Base-by-base conservation (phyloP, 805 yeast species). In the Teunomyces aglyptinius region DNA sequence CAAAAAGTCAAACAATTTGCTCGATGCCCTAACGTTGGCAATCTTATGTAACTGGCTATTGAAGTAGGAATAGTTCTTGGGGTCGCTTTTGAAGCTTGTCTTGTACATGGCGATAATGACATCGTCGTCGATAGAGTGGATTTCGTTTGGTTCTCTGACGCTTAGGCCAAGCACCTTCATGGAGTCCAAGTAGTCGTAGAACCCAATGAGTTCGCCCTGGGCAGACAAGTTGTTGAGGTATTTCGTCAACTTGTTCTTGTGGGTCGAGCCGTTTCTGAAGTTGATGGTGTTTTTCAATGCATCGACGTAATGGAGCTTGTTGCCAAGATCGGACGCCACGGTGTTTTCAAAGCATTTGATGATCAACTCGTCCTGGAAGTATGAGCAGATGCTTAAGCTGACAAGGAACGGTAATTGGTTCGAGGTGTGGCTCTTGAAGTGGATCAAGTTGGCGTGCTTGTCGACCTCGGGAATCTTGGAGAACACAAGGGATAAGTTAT, bases 281-380 rank as follows among this genome's bases (percentile, higher is more conserved):
- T 50, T 47, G 20, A 60, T 50, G 10, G 60, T 53, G 40, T 49
- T 54, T 43, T 58, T 60, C 44, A 71, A 56, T n/a, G 66, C 59
- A 46, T 72, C 77, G 13, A 71, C 72, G 44, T 72, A 72, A 43
- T 60, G 53, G 44, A 69, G 45, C 34, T 60, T 60, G 53, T 71
- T 69, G 0, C 6, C 36, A 4, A 59, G 58, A 44, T 72, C 76
- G 0, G 71, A 61, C 11, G 55, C 51, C 6, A 65, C 59, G 1
- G 75, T 65, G 45, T 59, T 59, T 47, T 72, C 76, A 49, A 67
- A 73, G 48, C 76, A 69, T 44, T 63, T 63, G 22, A 71, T 68
- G 16, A 71, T 61, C 43, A 70, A 53, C 49, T 73, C 77, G 46
- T 73, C 76, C 38, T 60, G 68, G 54, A 63, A 71, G 46, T 56